Conservation (phyloP, 805 yeast species). For the Naumovozyma baii region DNA sequence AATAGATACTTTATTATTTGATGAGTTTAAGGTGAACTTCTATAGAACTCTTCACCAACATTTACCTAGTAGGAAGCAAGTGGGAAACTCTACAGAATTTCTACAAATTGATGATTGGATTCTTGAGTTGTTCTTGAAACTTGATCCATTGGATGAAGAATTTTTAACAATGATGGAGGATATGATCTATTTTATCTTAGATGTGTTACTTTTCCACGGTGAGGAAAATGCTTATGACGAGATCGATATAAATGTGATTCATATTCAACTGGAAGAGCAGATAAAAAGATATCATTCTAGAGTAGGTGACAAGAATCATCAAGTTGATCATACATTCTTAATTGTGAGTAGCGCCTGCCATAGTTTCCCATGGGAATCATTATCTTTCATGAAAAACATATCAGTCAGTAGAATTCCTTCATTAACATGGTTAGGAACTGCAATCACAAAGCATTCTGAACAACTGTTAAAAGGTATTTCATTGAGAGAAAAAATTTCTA, state of each 20-base stretch:
- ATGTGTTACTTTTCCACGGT: conserved; percentile 52
- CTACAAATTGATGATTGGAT: conserved; percentile 37
- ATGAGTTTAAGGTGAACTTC: conserved; percentile 32
- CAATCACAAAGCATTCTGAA: conserved; percentile 2
- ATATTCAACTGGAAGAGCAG: conserved; percentile 41
- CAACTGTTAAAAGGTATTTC: conserved; percentile 29
- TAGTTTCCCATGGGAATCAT: conserved; percentile 85
- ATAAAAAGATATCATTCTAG: conserved; percentile 29
- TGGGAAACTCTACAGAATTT: conserved; percentile 17
- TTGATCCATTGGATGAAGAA: conserved; percentile 28
- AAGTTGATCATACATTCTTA: conserved; percentile 50
- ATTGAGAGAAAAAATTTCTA: conserved; percentile 36
- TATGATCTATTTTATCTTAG: conserved; percentile 51
- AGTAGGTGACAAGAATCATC: conserved; percentile 2
- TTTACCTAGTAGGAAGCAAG: conserved; percentile 39
- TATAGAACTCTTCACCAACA: conserved; percentile 34
- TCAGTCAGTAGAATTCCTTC: conserved; percentile 77
- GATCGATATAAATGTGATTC: conserved; percentile 47
- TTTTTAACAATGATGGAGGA: conserved; percentile 44
- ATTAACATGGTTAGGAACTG: conserved; percentile 30
- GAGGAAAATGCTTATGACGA: conserved; percentile 57
- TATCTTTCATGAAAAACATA: conserved; percentile 41
- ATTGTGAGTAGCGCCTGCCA: conserved; percentile 58
- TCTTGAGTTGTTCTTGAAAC: conserved; percentile 41
- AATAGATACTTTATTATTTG: conserved; percentile 20